phyloP scores from a whole-genome alignment of 805 yeast genomes.

The Yamadazyma takamatsuzukensis region DNA sequence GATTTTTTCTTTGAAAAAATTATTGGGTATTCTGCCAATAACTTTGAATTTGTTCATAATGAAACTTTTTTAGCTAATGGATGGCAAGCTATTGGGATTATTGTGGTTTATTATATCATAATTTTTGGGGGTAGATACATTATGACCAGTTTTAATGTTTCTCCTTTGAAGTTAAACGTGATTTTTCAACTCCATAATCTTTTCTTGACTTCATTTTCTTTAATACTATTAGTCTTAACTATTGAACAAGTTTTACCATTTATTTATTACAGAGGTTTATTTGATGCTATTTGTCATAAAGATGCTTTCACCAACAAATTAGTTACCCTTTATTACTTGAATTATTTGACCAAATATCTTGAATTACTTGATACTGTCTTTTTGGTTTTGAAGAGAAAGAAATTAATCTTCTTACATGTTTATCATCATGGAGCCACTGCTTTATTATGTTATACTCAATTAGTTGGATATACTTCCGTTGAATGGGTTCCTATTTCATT shows the following conservation, averaged over 20 bases:
- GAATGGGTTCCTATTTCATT: constrained; percentile 92
- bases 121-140: constrained; percentile 71
- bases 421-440: constrained; percentile 99
- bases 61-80: constrained; percentile 66
- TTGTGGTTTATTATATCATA: constrained; percentile 37
- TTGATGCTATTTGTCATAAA: constrained; percentile 76
- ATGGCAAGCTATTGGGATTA: constrained; percentile 46
- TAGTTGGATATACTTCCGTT: constrained; percentile 84
- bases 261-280: constrained; percentile 67
- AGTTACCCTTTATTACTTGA: constrained; percentile 82
- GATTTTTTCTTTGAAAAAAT: constrained; percentile 41
- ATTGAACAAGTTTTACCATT: constrained; percentile 86
- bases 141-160: constrained; percentile 45
- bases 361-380: constrained; percentile 91
- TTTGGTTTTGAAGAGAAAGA: constrained; percentile 87
- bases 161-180: constrained; percentile 69
- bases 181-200: constrained; percentile 86
- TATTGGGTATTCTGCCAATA: constrained; percentile 56
- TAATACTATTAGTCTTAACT: constrained; percentile 61
- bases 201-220: constrained; percentile 65
- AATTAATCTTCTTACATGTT: constrained; percentile 87
- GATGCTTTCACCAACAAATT: constrained; percentile 81
- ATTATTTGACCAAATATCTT: constrained; percentile 83
- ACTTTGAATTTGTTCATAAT: constrained; percentile 65
- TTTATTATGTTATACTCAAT: constrained; percentile 86